These are phyloP conservation scores for Scopulariopsis brevicaulis DNA, from an alignment of 2,329 filamentous ascomycete species.

Conservation along the genomic window DNA sequence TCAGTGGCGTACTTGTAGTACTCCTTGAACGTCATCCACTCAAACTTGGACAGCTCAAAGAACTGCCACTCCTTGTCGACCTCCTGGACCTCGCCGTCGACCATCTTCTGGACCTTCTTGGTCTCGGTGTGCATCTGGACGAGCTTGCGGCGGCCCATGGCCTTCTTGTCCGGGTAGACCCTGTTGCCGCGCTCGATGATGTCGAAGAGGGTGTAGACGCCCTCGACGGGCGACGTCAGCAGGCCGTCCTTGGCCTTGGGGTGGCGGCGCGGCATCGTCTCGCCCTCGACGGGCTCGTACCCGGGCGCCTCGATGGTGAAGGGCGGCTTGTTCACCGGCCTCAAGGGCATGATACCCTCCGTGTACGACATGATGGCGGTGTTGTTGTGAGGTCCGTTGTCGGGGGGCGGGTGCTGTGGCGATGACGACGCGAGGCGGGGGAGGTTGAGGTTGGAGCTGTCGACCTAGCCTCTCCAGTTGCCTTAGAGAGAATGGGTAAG, in stretches of 20 bases:
- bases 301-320: conserved; percentile 65
- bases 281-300: conserved; percentile 58
- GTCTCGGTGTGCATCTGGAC: conserved; percentile 70
- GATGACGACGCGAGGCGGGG: background rate
- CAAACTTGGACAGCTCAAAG: conserved; percentile 72
- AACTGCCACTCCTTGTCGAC: conserved; percentile 88
- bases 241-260: conserved; percentile 60
- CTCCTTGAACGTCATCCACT: conserved; percentile 68
- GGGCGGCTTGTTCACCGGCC: conserved; percentile 56
- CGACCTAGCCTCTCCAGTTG: background rate
- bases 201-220: conserved; percentile 68
- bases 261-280: conserved; percentile 75
- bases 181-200: conserved; percentile 60
- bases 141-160: conserved; percentile 61
- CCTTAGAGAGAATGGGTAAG: background rate
- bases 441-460: background rate
- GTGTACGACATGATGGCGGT: conserved; percentile 22
- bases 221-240: conserved; percentile 51
- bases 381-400: background rate
- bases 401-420: background rate
- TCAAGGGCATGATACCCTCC: conserved; percentile 35
- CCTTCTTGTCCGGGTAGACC: conserved; percentile 49
- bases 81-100: conserved; percentile 69
- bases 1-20: conserved; percentile 61
- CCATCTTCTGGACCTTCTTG: conserved; percentile 81